Evolutionary conservation across 257 asterid genomes (phyloP).

Genomic region (Agastache rugosa): DNA sequence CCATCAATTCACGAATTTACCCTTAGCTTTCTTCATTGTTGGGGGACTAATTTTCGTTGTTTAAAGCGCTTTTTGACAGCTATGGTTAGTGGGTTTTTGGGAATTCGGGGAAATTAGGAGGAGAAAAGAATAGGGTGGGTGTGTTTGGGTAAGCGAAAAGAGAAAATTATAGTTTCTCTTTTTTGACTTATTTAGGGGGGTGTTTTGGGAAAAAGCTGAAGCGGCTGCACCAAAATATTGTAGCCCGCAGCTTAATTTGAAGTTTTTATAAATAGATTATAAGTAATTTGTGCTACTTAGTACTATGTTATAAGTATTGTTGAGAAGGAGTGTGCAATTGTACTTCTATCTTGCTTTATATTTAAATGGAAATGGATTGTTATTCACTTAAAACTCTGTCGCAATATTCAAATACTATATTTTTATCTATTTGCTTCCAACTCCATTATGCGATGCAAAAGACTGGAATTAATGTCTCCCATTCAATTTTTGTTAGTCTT

Average conservation of each 20-base stretch:
- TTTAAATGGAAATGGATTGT: conserved; percentile 23
- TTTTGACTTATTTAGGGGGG: conserved; percentile 26
- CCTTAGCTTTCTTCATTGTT: neutral
- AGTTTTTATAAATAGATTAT: conserved; percentile 11
- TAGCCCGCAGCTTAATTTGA: conserved; percentile 76
- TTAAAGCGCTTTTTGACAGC: conserved; percentile 34
- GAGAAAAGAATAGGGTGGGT: neutral
- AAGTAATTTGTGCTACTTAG: conserved; percentile 1
- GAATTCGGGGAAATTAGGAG: conserved; percentile 32
- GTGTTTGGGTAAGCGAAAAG: conserved; percentile 30
- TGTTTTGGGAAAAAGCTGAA: conserved; percentile 52
- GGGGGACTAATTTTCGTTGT: conserved; percentile 5
- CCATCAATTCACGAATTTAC: conserved; percentile 2
- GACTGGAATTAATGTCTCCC: neutral
- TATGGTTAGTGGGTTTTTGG: conserved; percentile 43
- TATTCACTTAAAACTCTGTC: neutral
- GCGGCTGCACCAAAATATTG: conserved; percentile 69
- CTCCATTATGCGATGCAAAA: neutral
- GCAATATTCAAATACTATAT: neutral
- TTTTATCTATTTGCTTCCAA: neutral
- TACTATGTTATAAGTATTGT: conserved; percentile 11
- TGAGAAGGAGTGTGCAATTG: conserved; percentile 28
- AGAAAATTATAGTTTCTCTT: conserved; percentile 33
- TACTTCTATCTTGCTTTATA: conserved; percentile 16
- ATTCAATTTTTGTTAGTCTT: too few relatives aligned